Evolutionary conservation across 352 stramenopile species (phyloP), one percentile per base, ranked within the genome.

Genomic region (Phytophthora ohioensis): DNA sequence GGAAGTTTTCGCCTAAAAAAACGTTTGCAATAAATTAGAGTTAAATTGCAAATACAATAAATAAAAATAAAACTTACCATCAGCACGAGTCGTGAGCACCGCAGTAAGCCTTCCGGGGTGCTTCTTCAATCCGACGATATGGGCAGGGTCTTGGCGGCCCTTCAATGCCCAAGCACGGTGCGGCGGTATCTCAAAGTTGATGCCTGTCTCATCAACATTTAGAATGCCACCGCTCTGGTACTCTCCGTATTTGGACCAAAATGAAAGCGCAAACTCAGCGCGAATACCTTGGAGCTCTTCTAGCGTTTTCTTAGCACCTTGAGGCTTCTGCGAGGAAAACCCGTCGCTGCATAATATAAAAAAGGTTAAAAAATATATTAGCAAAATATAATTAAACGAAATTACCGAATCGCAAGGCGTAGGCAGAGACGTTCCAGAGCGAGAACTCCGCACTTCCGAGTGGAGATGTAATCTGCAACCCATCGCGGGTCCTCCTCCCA

Each of bases 121-220:
- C n/a, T 64, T 58, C 13, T 53, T 43, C 1, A 66, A 17, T 1
- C 13, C 41, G n/a, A 62, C 35, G 49, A 48, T 57, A 7, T 42
- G 34, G 5, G 56, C 42, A 45, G 42, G 32, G 7, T 48, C 41
- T 47, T 45, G 12, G 2, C 31, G 41, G 13, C 59, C 36, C 12
- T 54, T 59, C 3, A 52, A 10, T 10, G 12, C 38, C 35, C 32
- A 60, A 1, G 42, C 27, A 10, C 41, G 41, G 13, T 34, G 47
- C 6, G 46, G 48, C n/a, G 48, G 38, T n/a, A 47, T 59, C 11
- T 59, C 59, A 38, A 55, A 67, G 21, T 58, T 46, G 36, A 67
- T 54, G 4, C 17, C 48, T 4, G 58, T 66, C 17, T 54, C 48
- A 15, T 66, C 47, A 12, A 58, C n/a, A 27, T 66, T 66, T 5